phyloP scores from a whole-genome alignment of 2,329 filamentous ascomycete species.

The Ascomycota sp. region DNA sequence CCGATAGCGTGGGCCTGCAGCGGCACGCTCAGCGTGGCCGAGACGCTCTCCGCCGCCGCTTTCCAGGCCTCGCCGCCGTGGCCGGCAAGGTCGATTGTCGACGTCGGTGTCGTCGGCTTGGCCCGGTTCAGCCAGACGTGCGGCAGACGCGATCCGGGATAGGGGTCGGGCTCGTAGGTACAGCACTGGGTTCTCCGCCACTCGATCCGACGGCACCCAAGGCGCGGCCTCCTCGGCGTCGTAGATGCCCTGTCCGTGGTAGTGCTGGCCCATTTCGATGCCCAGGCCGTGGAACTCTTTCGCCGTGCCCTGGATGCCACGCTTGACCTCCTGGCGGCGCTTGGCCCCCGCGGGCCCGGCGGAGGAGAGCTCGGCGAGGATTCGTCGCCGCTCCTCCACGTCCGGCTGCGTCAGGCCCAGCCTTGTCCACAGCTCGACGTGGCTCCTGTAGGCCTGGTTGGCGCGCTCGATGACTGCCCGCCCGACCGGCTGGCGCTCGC shows the following conservation, averaged over 20 bases:
- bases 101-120: slow-evolving; percentile 22
- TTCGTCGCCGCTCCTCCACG: slow-evolving; percentile 15
- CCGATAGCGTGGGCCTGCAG: slow-evolving; percentile 33
- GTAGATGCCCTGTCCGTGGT: slow-evolving; percentile 24
- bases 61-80: slow-evolving; percentile 37
- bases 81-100: slow-evolving; percentile 39
- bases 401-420: slow-evolving; percentile 21
- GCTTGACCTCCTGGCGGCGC: slow-evolving; percentile 17
- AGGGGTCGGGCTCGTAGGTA: slow-evolving; percentile 27
- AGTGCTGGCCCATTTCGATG: slow-evolving; percentile 38
- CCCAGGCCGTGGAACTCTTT: slow-evolving; percentile 35
- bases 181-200: slow-evolving; percentile 18
- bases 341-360: slow-evolving; percentile 15
- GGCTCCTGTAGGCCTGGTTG: slow-evolving; percentile 34
- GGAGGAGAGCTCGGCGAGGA: slow-evolving; percentile 20
- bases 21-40: slow-evolving; percentile 18
- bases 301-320: slow-evolving; percentile 19
- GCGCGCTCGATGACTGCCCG: slow-evolving; percentile 27
- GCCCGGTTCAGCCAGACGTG: slow-evolving; percentile 40
- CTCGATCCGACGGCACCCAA: slow-evolving; percentile 1
- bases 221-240: slow-evolving; percentile 17
- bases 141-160: slow-evolving; percentile 37
- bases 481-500: slow-evolving; percentile 29
- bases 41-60: slow-evolving; percentile 20
- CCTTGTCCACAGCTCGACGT: slow-evolving; percentile 22